Conservation (phyloP, 805 yeast genomes). For the Debaryomyces tyrocola region DNA sequence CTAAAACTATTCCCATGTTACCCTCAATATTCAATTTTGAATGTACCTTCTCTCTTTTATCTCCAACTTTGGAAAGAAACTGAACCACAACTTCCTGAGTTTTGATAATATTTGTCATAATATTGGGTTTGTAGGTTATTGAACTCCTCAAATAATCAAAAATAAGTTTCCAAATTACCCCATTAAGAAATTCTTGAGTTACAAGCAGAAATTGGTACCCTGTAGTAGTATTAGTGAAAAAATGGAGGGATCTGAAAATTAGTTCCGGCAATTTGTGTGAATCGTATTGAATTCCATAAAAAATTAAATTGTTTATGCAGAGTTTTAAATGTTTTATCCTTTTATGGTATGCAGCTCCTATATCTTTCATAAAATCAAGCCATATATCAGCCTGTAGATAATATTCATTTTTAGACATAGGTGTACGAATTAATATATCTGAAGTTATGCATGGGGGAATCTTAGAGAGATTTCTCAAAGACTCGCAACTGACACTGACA, state of each 20-base stretch:
- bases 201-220: slow-evolving; percentile 22
- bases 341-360: slow-evolving; percentile 20
- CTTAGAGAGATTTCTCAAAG: slow-evolving; percentile 23
- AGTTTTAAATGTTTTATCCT: slow-evolving; percentile 16
- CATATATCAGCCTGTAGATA: slow-evolving; percentile 38
- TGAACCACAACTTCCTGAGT: slow-evolving; percentile 31
- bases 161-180: slow-evolving; percentile 29
- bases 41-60: slow-evolving; percentile 9
- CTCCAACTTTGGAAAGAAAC: slow-evolving; percentile 9
- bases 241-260: slow-evolving; percentile 16
- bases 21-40: slow-evolving; percentile 26
- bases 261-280: slow-evolving; percentile 18
- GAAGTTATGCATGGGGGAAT: slow-evolving; percentile 41
- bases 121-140: not conserved
- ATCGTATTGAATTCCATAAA: slow-evolving; percentile 25
- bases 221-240: slow-evolving; percentile 15
- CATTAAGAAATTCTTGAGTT: slow-evolving; percentile 20
- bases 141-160: slow-evolving; percentile 12
- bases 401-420: slow-evolving; percentile 29
- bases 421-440: slow-evolving; percentile 40
- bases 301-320: slow-evolving; percentile 27
- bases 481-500: slow-evolving; percentile 31
- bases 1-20: slow-evolving; percentile 37
- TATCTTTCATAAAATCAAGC: slow-evolving; percentile 23
- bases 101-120: slow-evolving; percentile 15